phyloP scores from a whole-genome alignment of 225 moss, liverwort and hornwort genomes.

The Pleurozium schreberi region DNA sequence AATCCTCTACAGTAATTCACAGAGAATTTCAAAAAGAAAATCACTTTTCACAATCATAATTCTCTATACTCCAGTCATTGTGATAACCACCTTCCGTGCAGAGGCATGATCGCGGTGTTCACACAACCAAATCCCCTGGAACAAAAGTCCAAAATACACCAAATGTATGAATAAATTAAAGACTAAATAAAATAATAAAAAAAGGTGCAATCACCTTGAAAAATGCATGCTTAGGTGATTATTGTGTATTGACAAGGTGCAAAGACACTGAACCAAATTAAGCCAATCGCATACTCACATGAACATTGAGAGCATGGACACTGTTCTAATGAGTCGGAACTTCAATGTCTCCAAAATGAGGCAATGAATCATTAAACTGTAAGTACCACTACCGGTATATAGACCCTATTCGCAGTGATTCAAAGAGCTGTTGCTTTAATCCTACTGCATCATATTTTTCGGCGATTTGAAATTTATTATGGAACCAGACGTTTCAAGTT shows the following conservation, averaged over 20 bases:
- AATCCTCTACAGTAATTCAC: not conserved
- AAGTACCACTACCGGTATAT: not conserved
- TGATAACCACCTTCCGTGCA: constrained; percentile 74
- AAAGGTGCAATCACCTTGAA: not conserved
- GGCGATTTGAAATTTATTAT: not conserved
- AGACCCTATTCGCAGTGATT: not conserved
- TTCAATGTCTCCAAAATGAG: not conserved
- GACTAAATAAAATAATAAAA: not conserved
- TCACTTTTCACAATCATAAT: not conserved
- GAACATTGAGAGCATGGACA: not conserved
- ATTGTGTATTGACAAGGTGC: not conserved
- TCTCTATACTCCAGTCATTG: constrained; percentile 66
- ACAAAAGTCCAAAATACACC: not conserved
- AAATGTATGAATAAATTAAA: not conserved
- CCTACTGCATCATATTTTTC: not conserved
- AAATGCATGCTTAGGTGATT: not conserved
- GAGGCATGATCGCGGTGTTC: constrained; percentile 90
- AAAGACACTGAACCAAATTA: not conserved
- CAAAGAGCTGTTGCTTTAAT: not conserved
- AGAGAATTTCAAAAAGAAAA: not conserved
- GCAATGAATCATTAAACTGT: not conserved
- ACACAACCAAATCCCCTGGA: constrained; percentile 93
- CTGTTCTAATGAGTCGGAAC: not conserved
- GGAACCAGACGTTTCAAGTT: not conserved
- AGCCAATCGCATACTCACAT: not conserved